Conservation (phyloP, 345 rosid species). For the Raphanus raphanistrum region DNA sequence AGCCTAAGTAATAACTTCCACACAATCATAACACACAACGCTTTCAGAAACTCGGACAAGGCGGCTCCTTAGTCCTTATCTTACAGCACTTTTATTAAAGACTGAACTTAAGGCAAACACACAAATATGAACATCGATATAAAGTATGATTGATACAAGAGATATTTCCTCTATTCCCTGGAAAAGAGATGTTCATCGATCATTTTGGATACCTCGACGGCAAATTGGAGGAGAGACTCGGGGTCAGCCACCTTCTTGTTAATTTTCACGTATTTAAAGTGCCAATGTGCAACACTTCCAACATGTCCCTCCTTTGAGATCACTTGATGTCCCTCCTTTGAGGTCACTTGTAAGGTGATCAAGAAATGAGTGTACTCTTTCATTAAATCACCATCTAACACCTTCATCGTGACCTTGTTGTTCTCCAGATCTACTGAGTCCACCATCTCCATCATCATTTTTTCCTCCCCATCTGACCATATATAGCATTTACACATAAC, state of each 20-base stretch:
- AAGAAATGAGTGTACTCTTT: constrained; percentile 19
- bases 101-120: not conserved
- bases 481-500: not conserved
- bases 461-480: constrained; percentile 27
- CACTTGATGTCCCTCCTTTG: constrained; percentile 10
- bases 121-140: not conserved
- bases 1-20: not conserved
- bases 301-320: no score
- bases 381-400: constrained; percentile 25
- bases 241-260: constrained; percentile 40
- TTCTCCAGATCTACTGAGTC: constrained; percentile 13
- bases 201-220: constrained; percentile 23
- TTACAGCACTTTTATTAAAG: not conserved
- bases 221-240: not conserved
- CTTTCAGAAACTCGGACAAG: not conserved
- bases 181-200: constrained; percentile 31
- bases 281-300: constrained; percentile 33
- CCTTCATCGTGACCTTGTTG: constrained; percentile 2
- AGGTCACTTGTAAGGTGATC: constrained; percentile 14
- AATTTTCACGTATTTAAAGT: constrained; percentile 36
- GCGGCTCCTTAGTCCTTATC: not conserved
- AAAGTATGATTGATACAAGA: not conserved
- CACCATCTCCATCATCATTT: not conserved
- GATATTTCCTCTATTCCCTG: not conserved
- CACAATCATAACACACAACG: not conserved